A percentile compares a stretch with the other conserved stretches of the same genome.
Conservation (phyloP, 1,139 yeast genomes). For the Taiozyma onychis region DNA sequence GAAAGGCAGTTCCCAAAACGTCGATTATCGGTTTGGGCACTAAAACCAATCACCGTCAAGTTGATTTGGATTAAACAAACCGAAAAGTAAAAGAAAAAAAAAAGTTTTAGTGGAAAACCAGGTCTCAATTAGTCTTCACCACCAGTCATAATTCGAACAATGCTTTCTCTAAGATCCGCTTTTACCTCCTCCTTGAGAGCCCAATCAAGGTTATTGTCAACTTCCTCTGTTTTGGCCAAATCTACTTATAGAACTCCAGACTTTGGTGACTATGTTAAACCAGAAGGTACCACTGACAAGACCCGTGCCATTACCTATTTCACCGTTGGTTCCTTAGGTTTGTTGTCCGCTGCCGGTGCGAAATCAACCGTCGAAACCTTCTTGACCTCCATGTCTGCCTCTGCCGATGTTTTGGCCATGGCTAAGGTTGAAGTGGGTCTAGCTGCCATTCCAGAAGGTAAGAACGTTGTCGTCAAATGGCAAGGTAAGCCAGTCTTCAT, state of each 20-base stretch:
- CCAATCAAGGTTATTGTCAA: conserved; percentile 38
- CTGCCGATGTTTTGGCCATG: conserved; percentile 98
- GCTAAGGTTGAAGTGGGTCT: conserved; percentile 98
- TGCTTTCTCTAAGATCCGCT: conserved; percentile 12
- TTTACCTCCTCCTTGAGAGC: conserved; percentile 20
- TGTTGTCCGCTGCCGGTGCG: conserved; percentile 93
- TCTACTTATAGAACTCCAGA: conserved; percentile 92
- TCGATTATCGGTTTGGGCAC: conserved; percentile 2
- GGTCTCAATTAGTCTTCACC: neutral
- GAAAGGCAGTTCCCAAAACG: neutral
- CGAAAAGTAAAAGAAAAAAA: conserved; percentile 3
- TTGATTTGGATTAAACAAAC: conserved; percentile 18
- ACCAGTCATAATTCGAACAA: neutral
- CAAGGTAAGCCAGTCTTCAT: conserved; percentile 99
- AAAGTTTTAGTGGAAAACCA: conserved; percentile 2
- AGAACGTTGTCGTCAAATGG: conserved; percentile 98
- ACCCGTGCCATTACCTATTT: conserved; percentile 88
- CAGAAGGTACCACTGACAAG: conserved; percentile 60
- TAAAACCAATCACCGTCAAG: conserved; percentile 22
- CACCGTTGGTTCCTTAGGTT: conserved; percentile 97
- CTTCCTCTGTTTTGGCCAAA: conserved; percentile 48
- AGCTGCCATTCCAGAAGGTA: conserved; percentile 93
- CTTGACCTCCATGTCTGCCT: conserved; percentile 90
- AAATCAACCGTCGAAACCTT: conserved; percentile 97
- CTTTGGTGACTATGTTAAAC: conserved; percentile 75